phyloP scores from a whole-genome alignment of 2,329 filamentous ascomycete genomes.

The Aspergillus carbonarius region DNA sequence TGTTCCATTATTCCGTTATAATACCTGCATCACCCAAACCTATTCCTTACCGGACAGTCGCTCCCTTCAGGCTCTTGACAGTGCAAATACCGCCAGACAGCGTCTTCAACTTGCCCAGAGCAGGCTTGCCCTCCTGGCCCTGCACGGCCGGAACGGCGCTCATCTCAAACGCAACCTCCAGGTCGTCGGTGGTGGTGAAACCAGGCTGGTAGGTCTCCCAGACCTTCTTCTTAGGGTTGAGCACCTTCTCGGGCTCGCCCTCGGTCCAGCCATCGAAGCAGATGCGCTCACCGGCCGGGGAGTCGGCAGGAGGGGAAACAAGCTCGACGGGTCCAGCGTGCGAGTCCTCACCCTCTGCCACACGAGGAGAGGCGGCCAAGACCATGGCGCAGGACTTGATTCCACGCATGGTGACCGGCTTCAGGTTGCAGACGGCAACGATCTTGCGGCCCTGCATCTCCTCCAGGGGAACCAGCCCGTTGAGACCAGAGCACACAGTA shows the following conservation, averaged over 20 bases:
- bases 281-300: slow-evolving; percentile 81
- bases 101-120: slow-evolving; percentile 66
- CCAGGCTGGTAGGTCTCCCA: slow-evolving; percentile 97
- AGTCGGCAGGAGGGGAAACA: slow-evolving; percentile 74
- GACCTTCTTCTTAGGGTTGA: slow-evolving; percentile 99
- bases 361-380: slow-evolving; percentile 82
- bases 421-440: slow-evolving; percentile 93
- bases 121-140: slow-evolving; percentile 59
- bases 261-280: slow-evolving; percentile 87
- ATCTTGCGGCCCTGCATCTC: slow-evolving; percentile 98
- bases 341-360: slow-evolving; percentile 78
- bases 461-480: slow-evolving; percentile 85
- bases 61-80: slow-evolving; percentile 76
- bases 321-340: slow-evolving; percentile 92
- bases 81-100: slow-evolving; percentile 77
- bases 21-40: background rate
- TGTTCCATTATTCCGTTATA: slow-evolving; percentile 9
- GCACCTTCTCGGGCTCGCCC: slow-evolving; percentile 84
- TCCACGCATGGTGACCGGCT: slow-evolving; percentile 98
- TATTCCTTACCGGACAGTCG: slow-evolving; percentile 69
- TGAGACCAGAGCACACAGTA: slow-evolving; percentile 95
- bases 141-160: slow-evolving; percentile 72
- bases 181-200: slow-evolving; percentile 79
- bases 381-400: slow-evolving; percentile 85
- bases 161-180: slow-evolving; percentile 86